Conservation (phyloP, 306 rosid species). For the Casuarina equisetifolia region DNA sequence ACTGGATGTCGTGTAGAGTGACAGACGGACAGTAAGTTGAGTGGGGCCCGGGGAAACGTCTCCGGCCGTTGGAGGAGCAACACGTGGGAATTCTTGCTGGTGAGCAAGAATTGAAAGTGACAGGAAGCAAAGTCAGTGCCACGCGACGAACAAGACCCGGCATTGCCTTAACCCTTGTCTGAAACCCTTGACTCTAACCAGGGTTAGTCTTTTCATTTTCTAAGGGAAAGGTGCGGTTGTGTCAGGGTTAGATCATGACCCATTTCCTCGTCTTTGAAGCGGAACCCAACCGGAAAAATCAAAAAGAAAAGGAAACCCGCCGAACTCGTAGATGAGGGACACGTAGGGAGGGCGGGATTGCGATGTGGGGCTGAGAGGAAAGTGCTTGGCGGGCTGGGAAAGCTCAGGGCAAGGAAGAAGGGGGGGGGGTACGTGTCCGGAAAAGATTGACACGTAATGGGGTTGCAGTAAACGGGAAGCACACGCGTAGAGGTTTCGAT, state of each 20-base stretch:
- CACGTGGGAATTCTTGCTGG: slow-evolving; percentile 31
- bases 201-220: not conserved
- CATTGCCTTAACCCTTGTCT: not conserved
- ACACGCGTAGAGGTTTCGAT: not conserved
- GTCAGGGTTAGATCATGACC: not conserved
- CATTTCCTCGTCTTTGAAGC: not conserved
- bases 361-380: not conserved
- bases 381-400: no score
- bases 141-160: slow-evolving; percentile 17
- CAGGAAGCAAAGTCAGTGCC: slow-evolving; percentile 12
- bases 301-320: not conserved
- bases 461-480: not conserved
- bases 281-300: not conserved
- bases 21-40: slow-evolving; percentile 4
- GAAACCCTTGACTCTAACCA: not conserved
- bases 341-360: not conserved
- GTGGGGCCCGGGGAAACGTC: slow-evolving; percentile 12
- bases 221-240: not conserved
- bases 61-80: not conserved
- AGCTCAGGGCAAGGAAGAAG: no score
- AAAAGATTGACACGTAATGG: not conserved
- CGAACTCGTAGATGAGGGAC: not conserved
- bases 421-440: not conserved
- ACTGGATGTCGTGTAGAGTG: slow-evolving; percentile 21
- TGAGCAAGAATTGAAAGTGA: slow-evolving; percentile 28